phyloP scores from a whole-genome alignment of 1,284 basidiomycete species.

The Moesziomyces sp. region DNA sequence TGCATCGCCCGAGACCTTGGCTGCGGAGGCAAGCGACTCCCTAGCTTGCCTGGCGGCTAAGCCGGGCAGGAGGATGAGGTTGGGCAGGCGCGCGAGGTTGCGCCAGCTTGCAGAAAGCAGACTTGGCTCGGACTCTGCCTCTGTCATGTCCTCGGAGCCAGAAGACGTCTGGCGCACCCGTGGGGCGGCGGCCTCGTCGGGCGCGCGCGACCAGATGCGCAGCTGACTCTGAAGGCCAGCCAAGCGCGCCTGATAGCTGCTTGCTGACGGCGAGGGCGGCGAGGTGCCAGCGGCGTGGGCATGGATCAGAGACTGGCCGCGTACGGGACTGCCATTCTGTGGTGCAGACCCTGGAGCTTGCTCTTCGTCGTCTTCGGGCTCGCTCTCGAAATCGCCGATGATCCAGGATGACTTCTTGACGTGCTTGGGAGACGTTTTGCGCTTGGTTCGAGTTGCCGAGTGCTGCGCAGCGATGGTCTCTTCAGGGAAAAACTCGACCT shows the following conservation, averaged over 20 bases:
- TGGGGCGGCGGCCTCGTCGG: background rate
- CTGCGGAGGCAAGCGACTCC: slow-evolving; percentile 17
- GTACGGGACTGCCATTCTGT: background rate
- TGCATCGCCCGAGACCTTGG: slow-evolving; percentile 8
- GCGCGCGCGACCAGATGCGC: slow-evolving; percentile 38
- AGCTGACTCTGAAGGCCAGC: slow-evolving; percentile 43
- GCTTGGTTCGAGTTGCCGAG: slow-evolving; percentile 5
- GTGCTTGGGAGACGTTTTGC: slow-evolving; percentile 29
- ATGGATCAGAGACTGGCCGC: background rate
- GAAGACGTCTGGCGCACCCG: slow-evolving; percentile 30
- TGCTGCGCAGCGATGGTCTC: slow-evolving; percentile 29
- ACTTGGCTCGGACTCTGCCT: slow-evolving; percentile 11
- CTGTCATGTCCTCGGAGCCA: slow-evolving; percentile 23
- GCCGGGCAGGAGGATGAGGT: slow-evolving; percentile 48
- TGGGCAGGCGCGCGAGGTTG: slow-evolving; percentile 41
- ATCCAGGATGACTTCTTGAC: slow-evolving; percentile 44
- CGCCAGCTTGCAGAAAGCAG: slow-evolving; percentile 49
- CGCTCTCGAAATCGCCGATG: slow-evolving; percentile 45
- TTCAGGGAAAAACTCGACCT: slow-evolving; percentile 42
- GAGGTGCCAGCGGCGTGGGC: slow-evolving; percentile 15
- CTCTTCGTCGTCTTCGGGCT: slow-evolving; percentile 36
- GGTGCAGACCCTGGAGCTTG: background rate
- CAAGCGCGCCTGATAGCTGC: slow-evolving; percentile 43
- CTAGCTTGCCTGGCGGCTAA: slow-evolving; percentile 38
- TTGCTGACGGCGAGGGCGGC: slow-evolving; percentile 10